A percentile compares a stretch with the other conserved stretches of the same genome.
Conservation (phyloP, 129 eudicot genomes). For the Lactuca saligna region DNA sequence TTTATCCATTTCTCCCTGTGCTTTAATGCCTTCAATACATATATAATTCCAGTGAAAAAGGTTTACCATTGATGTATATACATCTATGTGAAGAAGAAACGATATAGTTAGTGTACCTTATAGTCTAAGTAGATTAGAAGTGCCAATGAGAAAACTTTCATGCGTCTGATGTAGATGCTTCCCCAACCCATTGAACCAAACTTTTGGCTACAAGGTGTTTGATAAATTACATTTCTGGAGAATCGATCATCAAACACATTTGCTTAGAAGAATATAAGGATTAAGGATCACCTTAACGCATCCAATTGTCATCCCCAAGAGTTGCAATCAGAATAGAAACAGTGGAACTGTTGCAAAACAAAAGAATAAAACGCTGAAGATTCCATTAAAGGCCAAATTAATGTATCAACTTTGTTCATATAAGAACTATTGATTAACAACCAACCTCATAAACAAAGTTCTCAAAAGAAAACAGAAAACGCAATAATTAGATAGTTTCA, state of each 20-base stretch:
- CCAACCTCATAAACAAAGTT: not conserved
- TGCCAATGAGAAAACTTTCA: conserved; percentile 77
- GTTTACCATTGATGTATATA: not conserved
- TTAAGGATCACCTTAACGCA: not conserved
- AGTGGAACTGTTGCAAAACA: conserved; percentile 14
- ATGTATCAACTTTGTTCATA: not conserved
- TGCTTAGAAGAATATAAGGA: not conserved
- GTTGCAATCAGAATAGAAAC: not conserved
- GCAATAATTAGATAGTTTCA: conserved; percentile 1
- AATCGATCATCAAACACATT: conserved; percentile 18
- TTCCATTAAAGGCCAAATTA: conserved; percentile 7
- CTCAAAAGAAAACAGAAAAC: not conserved
- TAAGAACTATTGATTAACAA: not conserved
- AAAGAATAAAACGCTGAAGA: not conserved
- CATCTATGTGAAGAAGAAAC: not conserved
- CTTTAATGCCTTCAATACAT: conserved; percentile 56
- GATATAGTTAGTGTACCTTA: conserved; percentile 43
- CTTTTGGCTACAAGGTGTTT: conserved; percentile 23
- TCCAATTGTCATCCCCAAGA: conserved; percentile 16
- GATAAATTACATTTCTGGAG: conserved; percentile 11
- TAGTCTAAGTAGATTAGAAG: conserved; percentile 80
- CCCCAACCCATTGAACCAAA: conserved; percentile 71
- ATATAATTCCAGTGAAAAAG: conserved; percentile 1
- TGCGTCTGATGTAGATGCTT: conserved; percentile 62
- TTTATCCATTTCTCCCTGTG: conserved; percentile 74